A percentile compares a stretch with the other conserved stretches of the same genome.
Conservation (phyloP, 345 rosid species). For the Fremontodendron californicum region DNA sequence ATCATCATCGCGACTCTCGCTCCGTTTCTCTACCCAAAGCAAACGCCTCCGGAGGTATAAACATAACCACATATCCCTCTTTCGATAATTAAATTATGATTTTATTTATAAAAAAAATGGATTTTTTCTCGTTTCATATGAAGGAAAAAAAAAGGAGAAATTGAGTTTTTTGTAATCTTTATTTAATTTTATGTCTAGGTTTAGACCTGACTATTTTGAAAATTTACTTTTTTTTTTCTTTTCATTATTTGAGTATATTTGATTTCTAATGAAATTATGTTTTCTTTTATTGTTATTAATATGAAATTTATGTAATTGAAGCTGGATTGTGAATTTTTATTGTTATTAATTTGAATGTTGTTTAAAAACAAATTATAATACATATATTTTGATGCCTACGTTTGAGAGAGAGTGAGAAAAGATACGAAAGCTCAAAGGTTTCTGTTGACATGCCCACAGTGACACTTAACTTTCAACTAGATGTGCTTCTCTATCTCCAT, state of each 20-base stretch:
- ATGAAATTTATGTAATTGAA: not conserved
- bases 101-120: not conserved
- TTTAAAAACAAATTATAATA: not conserved
- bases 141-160: not conserved
- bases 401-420: not conserved
- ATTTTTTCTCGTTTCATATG: not conserved
- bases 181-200: not conserved
- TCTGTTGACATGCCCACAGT: not conserved
- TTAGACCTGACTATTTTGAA: not conserved
- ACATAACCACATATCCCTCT: not conserved
- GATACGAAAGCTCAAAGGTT: not conserved
- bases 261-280: not conserved
- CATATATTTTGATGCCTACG: not conserved
- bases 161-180: not conserved
- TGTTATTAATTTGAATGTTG: not conserved
- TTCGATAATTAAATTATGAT: not conserved
- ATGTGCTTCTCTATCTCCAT: not conserved
- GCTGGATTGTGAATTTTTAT: not conserved
- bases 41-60: slow-evolving; percentile 61
- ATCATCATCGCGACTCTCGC: slow-evolving; percentile 55
- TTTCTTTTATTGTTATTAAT: too few species aligned
- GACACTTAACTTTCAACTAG: not conserved
- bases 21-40: slow-evolving; percentile 48
- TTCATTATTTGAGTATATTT: not conserved
- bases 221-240: not conserved